Evolutionary conservation across 2,329 filamentous ascomycete species (phyloP), one percentile per base, ranked within the genome.

Genomic region (Alternaria brassicicola): DNA sequence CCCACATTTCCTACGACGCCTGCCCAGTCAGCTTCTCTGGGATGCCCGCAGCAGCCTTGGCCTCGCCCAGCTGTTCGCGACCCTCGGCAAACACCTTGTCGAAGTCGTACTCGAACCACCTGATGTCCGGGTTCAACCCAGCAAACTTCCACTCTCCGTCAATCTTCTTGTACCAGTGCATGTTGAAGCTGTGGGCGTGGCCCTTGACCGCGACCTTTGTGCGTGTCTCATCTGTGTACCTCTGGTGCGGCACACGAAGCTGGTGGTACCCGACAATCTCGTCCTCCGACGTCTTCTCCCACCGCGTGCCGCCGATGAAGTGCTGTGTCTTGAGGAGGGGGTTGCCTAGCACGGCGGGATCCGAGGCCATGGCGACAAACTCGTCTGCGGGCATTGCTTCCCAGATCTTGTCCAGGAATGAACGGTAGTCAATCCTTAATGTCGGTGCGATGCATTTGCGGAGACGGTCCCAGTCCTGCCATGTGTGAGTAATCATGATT

Each of bases 381-480:
- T 85, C 81, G 1, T 81, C 80, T 7, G 83, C 83, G 0, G 83
- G 82, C 83, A 86, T 85, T 15, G 78, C 73, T 60, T 85, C 83
- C 84, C 84, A 86, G 51, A 82, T 70, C 74, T 85, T 83, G 76
- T 81, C 77, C 60, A 85, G 77, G 68, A 85, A 82, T 13, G 74
- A 86, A 63, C 74, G 81, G 83, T 93, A 93, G 81, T 93, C 90
- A 68, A 92, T 84, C 82, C 78, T 79, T 13, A 87, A 71, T 1
- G 83, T 87, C 1, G 88, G 87, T 3, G 88, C 87, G 64, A 90
- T 87, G 79, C 84, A 85, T 62, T 83, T 84, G 64, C 79, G 71
- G 26, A 89, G 81, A 50, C 85, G 83, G 13, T 81, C 79, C 86
- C 86, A 89, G 78, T 89, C 85, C 77, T 77, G 54, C 19, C 5